phyloP scores from a whole-genome alignment of 2,329 filamentous ascomycete species.

The Pseudocercospora crystallina region DNA sequence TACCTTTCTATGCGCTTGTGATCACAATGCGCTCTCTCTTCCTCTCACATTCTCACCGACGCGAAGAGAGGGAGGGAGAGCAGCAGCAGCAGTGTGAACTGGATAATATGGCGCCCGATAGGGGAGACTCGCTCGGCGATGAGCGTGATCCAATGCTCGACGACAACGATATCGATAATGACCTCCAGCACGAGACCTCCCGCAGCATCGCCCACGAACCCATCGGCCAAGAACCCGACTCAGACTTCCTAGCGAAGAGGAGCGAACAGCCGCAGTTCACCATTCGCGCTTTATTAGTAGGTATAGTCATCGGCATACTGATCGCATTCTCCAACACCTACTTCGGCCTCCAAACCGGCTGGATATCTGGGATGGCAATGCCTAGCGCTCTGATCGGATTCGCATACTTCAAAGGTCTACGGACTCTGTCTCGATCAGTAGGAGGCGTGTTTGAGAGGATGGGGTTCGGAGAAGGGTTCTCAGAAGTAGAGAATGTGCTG shows the following conservation, averaged over 20 bases:
- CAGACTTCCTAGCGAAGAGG: conserved; percentile 28
- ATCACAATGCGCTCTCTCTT: too few relatives aligned
- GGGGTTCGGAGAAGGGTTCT: conserved; percentile 63
- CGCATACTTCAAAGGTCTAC: conserved; percentile 81
- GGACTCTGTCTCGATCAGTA: conserved; percentile 65
- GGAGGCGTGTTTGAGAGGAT: conserved; percentile 25
- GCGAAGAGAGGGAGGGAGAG: too few relatives aligned
- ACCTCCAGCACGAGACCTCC: conserved; percentile 22
- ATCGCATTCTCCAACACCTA: conserved; percentile 99
- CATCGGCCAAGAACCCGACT: conserved; percentile 31
- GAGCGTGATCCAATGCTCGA: conserved; percentile 11
- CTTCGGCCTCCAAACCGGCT: conserved; percentile 91
- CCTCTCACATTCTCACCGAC: too few relatives aligned
- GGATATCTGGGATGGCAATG: conserved; percentile 92
- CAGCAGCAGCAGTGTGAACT: neutral
- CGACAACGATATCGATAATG: conserved; percentile 18
- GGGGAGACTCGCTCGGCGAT: conserved; percentile 27
- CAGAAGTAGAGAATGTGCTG: conserved; percentile 92
- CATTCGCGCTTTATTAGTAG: conserved; percentile 72
- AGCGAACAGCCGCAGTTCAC: conserved; percentile 66
- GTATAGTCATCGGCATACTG: conserved; percentile 79
- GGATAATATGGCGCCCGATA: conserved; percentile 35
- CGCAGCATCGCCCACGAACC: conserved; percentile 26
- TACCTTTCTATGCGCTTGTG: too few relatives aligned
- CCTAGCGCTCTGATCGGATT: conserved; percentile 92